Evolutionary conservation across 768 basidiomycete species (phyloP).

Genomic region (Gyrodon lividus): DNA sequence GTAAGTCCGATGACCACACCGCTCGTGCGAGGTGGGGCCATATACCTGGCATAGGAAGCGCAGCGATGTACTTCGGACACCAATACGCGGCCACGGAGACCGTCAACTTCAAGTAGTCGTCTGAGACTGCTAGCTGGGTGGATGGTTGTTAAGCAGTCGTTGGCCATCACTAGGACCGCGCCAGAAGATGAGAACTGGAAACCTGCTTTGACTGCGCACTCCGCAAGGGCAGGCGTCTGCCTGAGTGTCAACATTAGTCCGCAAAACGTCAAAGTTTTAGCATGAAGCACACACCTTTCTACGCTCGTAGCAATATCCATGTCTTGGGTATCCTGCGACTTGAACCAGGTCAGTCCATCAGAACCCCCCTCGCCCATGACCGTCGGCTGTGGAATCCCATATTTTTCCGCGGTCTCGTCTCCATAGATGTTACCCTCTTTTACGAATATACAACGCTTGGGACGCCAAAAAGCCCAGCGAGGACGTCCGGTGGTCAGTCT

Average conservation of each 20-base stretch:
- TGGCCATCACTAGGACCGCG: slow-evolving; percentile 34
- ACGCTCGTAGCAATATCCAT: slow-evolving; percentile 15
- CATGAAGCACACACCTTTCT: slow-evolving; percentile 12
- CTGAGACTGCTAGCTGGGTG: slow-evolving; percentile 29
- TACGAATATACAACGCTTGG: slow-evolving; percentile 24
- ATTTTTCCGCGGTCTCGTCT: slow-evolving; percentile 24
- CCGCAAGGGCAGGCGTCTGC: slow-evolving; percentile 21
- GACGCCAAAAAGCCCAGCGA: slow-evolving; percentile 22
- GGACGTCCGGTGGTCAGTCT: slow-evolving; percentile 20
- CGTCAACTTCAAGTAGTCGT: slow-evolving; percentile 25
- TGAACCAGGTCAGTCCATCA: slow-evolving; percentile 29
- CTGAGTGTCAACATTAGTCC: slow-evolving; percentile 4
- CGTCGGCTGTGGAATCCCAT: slow-evolving; percentile 22
- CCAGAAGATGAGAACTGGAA: slow-evolving; percentile 29
- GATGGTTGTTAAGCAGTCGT: slow-evolving; percentile 26
- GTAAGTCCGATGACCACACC: slow-evolving; percentile 28
- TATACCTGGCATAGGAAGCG: slow-evolving; percentile 33
- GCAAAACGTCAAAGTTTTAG: too few relatives aligned
- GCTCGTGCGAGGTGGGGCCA: slow-evolving; percentile 14
- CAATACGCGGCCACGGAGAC: slow-evolving; percentile 25
- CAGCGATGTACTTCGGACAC: slow-evolving; percentile 36
- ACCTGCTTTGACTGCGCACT: slow-evolving; percentile 27
- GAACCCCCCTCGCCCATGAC: slow-evolving; percentile 17
- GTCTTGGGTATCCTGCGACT: slow-evolving; percentile 24
- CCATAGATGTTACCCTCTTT: slow-evolving; percentile 35